A percentile compares a stretch with the other conserved stretches of the same genome.
phyloP scores from a whole-genome alignment of 371 early-diverging fungal genomes.

The Saksenaea oblongispora region DNA sequence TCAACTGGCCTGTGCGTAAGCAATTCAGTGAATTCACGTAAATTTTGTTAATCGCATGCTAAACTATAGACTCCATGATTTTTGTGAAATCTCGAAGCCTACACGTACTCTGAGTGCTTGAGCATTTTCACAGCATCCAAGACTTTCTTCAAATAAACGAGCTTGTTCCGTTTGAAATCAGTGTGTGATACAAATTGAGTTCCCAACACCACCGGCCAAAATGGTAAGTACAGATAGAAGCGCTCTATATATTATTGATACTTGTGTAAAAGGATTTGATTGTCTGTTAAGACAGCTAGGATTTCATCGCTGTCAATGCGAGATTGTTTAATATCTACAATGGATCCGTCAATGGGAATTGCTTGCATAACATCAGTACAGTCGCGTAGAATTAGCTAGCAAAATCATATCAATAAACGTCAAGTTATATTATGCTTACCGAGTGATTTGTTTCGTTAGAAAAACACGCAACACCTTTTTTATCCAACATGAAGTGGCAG shows the following conservation, averaged over 20 bases:
- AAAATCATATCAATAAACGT: too few relatives aligned
- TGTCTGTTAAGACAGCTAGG: constrained; percentile 14
- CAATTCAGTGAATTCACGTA: too few relatives aligned
- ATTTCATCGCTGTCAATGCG: background rate
- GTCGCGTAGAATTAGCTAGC: constrained; percentile 1
- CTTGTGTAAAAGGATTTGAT: constrained; percentile 11
- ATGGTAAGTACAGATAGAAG: background rate
- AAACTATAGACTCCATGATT: too few relatives aligned
- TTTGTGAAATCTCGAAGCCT: too few relatives aligned
- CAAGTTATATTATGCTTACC: background rate
- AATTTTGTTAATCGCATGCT: too few relatives aligned
- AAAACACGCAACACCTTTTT: constrained; percentile 4
- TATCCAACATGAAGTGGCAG: background rate
- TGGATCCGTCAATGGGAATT: background rate
- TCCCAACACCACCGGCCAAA: background rate
- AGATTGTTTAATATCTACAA: background rate
- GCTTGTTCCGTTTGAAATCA: too few relatives aligned
- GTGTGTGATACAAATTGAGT: too few relatives aligned
- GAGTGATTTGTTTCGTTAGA: background rate
- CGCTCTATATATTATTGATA: background rate
- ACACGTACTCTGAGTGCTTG: too few relatives aligned
- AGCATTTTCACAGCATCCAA: too few relatives aligned
- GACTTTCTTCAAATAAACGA: too few relatives aligned
- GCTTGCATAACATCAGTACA: background rate
- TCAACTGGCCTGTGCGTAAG: too few relatives aligned